These are phyloP conservation scores for Phanerodontia chrysosporium DNA, from an alignment of 768 basidiomycete species.

Conservation along the genomic window DNA sequence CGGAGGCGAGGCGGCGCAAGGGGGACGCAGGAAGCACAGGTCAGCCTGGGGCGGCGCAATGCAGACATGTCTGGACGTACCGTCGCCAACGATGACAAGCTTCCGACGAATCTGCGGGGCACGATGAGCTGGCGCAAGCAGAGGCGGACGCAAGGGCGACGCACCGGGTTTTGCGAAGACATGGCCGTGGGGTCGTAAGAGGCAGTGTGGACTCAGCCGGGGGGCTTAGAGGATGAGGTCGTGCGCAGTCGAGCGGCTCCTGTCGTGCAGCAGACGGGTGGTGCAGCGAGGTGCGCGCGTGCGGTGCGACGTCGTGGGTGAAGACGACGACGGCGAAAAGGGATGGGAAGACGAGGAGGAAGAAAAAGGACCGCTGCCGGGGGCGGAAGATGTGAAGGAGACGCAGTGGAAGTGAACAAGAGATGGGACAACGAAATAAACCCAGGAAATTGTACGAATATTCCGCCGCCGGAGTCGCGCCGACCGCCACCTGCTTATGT, in stretches of 20 bases:
- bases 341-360: background rate
- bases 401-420: background rate
- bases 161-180: slow-evolving; percentile 57
- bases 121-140: slow-evolving; percentile 3
- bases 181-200: slow-evolving; percentile 20
- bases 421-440: background rate
- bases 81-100: slow-evolving; percentile 96
- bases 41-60: too few species aligned
- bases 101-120: slow-evolving; percentile 79
- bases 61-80: too few species aligned
- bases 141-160: slow-evolving; percentile 24
- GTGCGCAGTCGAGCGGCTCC: slow-evolving; percentile 2
- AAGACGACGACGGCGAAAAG: background rate
- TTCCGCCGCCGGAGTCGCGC: slow-evolving; percentile 4
- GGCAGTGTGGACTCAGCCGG: background rate
- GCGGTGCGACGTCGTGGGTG: background rate
- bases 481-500: slow-evolving; percentile 2
- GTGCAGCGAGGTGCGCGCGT: background rate
- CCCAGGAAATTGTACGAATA: slow-evolving; percentile 3
- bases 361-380: background rate
- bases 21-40: background rate
- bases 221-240: background rate
- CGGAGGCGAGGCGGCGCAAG: background rate
- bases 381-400: slow-evolving; percentile 4
- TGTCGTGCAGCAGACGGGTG: background rate